Conservation (phyloP, 768 basidiomycete genomes). For the Lactifluus volemus region DNA sequence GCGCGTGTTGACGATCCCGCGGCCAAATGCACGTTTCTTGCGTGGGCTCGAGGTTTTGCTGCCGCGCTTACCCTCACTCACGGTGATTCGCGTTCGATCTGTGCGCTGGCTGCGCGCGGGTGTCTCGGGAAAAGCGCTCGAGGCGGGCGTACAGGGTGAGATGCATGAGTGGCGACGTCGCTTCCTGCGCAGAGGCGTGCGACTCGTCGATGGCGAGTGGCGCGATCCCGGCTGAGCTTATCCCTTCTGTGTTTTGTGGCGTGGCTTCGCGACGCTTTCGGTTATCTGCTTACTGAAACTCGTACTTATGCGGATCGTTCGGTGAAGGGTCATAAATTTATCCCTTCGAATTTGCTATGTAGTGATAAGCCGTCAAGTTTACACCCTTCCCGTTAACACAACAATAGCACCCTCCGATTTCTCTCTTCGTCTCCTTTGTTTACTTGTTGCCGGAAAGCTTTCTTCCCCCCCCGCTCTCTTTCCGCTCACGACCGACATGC, state of each 20-base stretch:
- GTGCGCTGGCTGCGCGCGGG: constrained; percentile 67
- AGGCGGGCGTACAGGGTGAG: constrained; percentile 73
- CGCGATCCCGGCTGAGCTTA: constrained; percentile 27
- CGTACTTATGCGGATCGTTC: neutral
- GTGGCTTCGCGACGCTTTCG: neutral
- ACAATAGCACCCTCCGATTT: too few species aligned
- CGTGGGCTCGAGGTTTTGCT: constrained; percentile 44
- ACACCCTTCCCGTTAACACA: too few species aligned
- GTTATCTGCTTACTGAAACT: too few species aligned
- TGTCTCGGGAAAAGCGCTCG: constrained; percentile 53
- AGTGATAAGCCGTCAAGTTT: too few species aligned
- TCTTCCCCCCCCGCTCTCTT: too few species aligned
- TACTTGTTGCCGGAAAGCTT: too few species aligned
- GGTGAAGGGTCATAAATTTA: neutral
- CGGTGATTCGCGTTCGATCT: constrained; percentile 53
- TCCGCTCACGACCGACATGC: too few species aligned
- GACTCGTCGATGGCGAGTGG: constrained; percentile 69
- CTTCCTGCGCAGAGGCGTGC: constrained; percentile 47
- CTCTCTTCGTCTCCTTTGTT: too few species aligned
- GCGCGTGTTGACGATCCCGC: constrained; percentile 63
- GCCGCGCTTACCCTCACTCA: constrained; percentile 46
- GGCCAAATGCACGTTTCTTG: constrained; percentile 58
- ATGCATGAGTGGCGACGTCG: constrained; percentile 67
- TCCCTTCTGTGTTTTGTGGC: too few species aligned
- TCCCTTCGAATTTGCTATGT: too few species aligned